These are phyloP conservation scores for Amphirosellinia nigrospora DNA, from an alignment of 495 filamentous ascomycete species.

Conservation along the genomic window DNA sequence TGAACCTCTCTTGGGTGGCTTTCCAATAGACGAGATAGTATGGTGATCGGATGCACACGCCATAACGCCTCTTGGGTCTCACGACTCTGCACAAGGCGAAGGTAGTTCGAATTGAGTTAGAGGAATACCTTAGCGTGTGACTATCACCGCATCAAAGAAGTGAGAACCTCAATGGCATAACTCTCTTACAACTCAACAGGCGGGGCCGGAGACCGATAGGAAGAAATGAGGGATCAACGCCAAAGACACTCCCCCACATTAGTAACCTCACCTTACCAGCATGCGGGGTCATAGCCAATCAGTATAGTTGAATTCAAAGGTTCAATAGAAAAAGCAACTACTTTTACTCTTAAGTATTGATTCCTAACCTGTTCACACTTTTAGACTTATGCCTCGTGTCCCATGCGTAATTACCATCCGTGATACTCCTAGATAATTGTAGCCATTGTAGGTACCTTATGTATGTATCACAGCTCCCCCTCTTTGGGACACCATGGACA, in stretches of 20 bases:
- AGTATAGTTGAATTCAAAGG: slow-evolving; percentile 7
- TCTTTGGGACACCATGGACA: background rate
- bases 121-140: background rate
- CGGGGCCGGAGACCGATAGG: background rate
- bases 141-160: background rate
- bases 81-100: background rate
- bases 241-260: background rate
- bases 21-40: background rate
- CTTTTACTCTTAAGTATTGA: background rate
- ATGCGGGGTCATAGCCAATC: slow-evolving; percentile 12
- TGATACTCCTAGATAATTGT: background rate
- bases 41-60: background rate
- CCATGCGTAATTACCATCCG: no score
- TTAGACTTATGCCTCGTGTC: background rate
- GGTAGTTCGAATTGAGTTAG: background rate
- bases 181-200: background rate
- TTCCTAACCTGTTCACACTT: background rate
- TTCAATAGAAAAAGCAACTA: slow-evolving; percentile 10
- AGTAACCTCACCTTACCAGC: background rate
- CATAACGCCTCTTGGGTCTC: background rate
- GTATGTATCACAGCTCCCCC: background rate
- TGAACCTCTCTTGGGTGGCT: slow-evolving; percentile 6
- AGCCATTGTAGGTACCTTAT: background rate
- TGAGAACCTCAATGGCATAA: background rate
- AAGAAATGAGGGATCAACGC: background rate